A percentile compares a stretch with the other conserved stretches of the same genome.
Evolutionary conservation across 257 asterid species (phyloP).

Genomic region (Solanum arcanum): DNA sequence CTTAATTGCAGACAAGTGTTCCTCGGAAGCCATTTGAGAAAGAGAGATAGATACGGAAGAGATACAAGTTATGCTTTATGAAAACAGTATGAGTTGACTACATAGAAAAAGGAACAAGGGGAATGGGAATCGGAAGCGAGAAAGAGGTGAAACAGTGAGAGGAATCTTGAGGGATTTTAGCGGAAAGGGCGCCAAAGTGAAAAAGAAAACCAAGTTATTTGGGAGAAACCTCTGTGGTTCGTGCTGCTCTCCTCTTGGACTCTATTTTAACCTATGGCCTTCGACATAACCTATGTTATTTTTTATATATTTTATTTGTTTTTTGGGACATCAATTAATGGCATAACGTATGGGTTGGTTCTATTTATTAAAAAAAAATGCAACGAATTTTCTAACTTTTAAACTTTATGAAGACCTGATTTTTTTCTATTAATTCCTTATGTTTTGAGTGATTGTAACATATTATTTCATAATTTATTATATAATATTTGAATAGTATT

Average conservation of each 20-base stretch:
- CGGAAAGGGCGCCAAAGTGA: slow-evolving; percentile 53
- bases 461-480: neutral
- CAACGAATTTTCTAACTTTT: neutral
- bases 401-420: neutral
- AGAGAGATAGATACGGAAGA: neutral
- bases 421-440: neutral
- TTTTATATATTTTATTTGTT: too few species aligned
- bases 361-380: too few species aligned
- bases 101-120: neutral
- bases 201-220: neutral
- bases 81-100: slow-evolving; percentile 1
- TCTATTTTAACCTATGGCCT: neutral
- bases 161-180: slow-evolving; percentile 19
- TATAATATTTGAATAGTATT: too few species aligned
- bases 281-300: neutral
- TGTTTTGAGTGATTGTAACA: neutral
- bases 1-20: slow-evolving; percentile 54
- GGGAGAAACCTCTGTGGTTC: neutral
- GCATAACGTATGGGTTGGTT: neutral
- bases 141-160: neutral
- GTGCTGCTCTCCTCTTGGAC: neutral
- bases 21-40: slow-evolving; percentile 52
- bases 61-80: neutral
- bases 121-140: slow-evolving; percentile 9
- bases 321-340: neutral